Conservation (phyloP, 345 rosid species). For the Dovyalis caffra region DNA sequence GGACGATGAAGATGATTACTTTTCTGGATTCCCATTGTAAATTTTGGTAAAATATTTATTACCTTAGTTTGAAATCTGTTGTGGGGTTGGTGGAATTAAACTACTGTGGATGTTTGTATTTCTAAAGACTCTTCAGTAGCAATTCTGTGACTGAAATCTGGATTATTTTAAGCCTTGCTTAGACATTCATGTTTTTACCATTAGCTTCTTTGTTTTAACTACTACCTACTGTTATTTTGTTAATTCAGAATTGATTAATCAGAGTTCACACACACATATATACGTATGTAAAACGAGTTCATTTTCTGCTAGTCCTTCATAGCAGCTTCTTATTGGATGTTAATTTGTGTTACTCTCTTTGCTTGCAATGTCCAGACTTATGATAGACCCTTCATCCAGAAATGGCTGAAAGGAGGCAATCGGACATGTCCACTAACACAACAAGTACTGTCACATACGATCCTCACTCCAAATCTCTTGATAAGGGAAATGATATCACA, state of each 20-base stretch:
- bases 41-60: background rate
- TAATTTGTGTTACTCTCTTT: slow-evolving; percentile 15
- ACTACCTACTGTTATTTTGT: too few relatives aligned
- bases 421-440: slow-evolving; percentile 82
- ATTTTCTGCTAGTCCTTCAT: slow-evolving; percentile 1
- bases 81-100: slow-evolving; percentile 17
- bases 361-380: slow-evolving; percentile 61
- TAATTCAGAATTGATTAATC: too few relatives aligned
- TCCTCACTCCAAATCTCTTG: slow-evolving; percentile 68
- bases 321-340: background rate
- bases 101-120: background rate
- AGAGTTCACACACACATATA: too few relatives aligned
- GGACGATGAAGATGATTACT: too few relatives aligned
- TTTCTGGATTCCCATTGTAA: slow-evolving; percentile 7
- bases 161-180: too few relatives aligned
- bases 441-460: slow-evolving; percentile 75
- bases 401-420: slow-evolving; percentile 81
- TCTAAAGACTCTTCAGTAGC: too few relatives aligned
- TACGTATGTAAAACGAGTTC: background rate
- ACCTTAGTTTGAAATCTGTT: slow-evolving; percentile 12
- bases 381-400: slow-evolving; percentile 73
- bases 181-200: too few relatives aligned
- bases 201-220: too few relatives aligned
- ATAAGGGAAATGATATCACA: slow-evolving; percentile 74
- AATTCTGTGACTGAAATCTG: too few relatives aligned